A percentile compares a stretch with the other conserved stretches of the same genome.
Conservation (phyloP, 768 basidiomycete species). For the Macrolepiota dolichaula region DNA sequence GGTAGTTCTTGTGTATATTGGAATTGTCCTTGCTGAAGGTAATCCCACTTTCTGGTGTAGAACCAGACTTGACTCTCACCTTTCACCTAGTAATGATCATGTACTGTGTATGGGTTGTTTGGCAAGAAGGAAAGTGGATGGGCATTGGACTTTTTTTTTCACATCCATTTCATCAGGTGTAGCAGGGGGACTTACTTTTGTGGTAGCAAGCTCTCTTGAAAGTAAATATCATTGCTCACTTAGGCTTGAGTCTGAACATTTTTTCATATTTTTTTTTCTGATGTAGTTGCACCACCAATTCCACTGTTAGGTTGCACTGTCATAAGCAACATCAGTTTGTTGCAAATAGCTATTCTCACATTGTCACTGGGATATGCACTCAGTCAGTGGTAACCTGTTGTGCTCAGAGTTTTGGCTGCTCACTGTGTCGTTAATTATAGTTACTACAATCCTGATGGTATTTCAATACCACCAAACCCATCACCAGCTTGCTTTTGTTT, state of each 20-base stretch:
- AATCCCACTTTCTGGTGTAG: neutral
- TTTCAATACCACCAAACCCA: too few relatives aligned
- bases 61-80: neutral
- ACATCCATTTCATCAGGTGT: neutral
- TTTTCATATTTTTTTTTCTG: too few relatives aligned
- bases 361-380: neutral
- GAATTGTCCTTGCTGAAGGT: neutral
- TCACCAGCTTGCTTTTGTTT: neutral
- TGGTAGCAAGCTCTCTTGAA: neutral
- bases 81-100: neutral
- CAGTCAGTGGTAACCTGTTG: neutral
- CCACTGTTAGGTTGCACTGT: neutral
- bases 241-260: neutral
- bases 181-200: neutral
- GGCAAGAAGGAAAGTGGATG: neutral
- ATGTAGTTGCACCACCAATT: neutral
- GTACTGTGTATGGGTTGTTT: neutral
- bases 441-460: neutral
- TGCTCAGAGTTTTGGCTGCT: too few relatives aligned
- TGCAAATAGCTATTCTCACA: neutral
- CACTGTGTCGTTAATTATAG: neutral
- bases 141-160: neutral
- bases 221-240: neutral
- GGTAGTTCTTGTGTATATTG: neutral
- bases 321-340: neutral